phyloP scores from a whole-genome alignment of 1,284 basidiomycete species.

The Cutaneotrichosporon mucoides region DNA sequence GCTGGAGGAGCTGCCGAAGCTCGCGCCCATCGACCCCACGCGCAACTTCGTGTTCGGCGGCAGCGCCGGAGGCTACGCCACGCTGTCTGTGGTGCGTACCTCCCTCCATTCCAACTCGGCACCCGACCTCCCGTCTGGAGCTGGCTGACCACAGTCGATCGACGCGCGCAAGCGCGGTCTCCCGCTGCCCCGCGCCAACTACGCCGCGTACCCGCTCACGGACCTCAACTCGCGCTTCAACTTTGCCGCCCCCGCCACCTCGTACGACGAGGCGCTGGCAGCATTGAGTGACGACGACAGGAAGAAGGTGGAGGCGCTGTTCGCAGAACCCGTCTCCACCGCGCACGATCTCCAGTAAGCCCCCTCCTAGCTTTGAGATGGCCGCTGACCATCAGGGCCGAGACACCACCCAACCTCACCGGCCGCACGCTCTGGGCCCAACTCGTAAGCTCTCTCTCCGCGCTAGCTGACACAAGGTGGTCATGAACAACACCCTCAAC shows the following conservation, averaged over 20 bases:
- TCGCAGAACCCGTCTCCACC: background rate
- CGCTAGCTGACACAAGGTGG: background rate
- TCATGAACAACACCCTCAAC: background rate
- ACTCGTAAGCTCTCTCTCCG: background rate
- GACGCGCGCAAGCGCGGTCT: background rate
- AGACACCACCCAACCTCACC: background rate
- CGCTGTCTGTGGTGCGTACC: background rate
- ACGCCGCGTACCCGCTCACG: background rate
- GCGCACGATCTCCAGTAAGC: background rate
- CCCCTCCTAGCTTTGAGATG: background rate
- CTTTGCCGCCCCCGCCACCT: background rate
- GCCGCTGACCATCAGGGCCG: background rate
- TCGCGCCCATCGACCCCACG: background rate
- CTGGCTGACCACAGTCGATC: background rate
- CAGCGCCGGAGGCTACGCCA: background rate
- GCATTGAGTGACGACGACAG: background rate
- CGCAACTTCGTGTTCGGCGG: constrained; percentile 4
- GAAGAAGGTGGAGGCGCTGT: background rate
- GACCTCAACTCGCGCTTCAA: background rate
- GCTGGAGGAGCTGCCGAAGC: background rate
- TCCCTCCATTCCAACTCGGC: too few relatives aligned
- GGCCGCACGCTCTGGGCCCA: background rate
- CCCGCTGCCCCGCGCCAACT: background rate
- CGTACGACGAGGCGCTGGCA: background rate
- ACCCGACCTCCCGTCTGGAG: too few relatives aligned